A percentile compares a stretch with the other conserved stretches of the same genome.
Evolutionary conservation across 345 rosid genomes (phyloP).

Genomic region (Melastoma malabathricum): DNA sequence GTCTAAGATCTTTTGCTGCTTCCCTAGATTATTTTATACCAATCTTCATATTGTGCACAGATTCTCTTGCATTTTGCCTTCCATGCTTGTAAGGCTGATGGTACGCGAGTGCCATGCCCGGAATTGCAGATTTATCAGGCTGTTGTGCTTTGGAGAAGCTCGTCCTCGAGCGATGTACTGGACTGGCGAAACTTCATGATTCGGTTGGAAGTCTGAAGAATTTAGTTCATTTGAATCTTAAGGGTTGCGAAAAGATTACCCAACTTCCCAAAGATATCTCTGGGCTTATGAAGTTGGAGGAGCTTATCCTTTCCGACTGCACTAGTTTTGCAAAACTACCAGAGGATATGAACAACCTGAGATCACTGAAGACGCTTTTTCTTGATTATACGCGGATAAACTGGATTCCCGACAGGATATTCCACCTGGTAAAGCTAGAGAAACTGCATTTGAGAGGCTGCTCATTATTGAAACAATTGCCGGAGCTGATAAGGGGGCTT

Average conservation of each 20-base stretch:
- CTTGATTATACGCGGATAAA: constrained; percentile 23
- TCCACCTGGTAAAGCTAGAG: constrained; percentile 27
- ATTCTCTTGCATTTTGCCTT: too few species aligned
- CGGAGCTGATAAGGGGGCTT: constrained; percentile 18
- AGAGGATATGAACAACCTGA: constrained; percentile 21
- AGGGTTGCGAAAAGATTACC: constrained; percentile 17
- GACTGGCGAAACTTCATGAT: constrained; percentile 18
- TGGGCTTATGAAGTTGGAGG: constrained; percentile 27
- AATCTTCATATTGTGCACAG: too few species aligned
- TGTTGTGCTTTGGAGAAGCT: constrained; percentile 24
- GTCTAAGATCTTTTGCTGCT: neutral
- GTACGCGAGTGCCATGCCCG: too few species aligned
- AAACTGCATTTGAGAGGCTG: constrained; percentile 25
- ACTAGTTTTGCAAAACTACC: constrained; percentile 23
- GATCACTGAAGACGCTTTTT: constrained; percentile 29
- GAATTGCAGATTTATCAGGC: constrained; percentile 32
- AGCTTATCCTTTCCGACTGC: constrained; percentile 28
- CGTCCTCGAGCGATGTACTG: constrained; percentile 18
- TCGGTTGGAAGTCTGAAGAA: constrained; percentile 24
- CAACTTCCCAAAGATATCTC: constrained; percentile 29
- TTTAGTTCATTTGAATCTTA: constrained; percentile 24
- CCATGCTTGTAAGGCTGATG: too few species aligned
- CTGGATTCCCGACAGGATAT: constrained; percentile 28
- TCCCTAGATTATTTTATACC: neutral
- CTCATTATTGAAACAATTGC: constrained; percentile 16